Base-by-base conservation (phyloP, 2,329 filamentous ascomycete species). In the Xylariomycetidae sp. region DNA sequence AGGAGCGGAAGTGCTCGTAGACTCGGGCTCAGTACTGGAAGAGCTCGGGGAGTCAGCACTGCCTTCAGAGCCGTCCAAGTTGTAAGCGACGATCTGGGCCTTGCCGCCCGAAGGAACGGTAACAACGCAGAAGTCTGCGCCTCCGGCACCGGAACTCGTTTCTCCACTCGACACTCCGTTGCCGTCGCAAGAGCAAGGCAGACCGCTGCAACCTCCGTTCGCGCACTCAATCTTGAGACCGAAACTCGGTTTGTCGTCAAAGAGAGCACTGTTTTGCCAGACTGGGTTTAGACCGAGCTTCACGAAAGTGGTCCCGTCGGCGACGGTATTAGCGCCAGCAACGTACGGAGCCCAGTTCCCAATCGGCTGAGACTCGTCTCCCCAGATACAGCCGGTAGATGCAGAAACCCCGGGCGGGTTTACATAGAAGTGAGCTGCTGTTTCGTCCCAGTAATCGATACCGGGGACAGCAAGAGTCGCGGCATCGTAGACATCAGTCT, bases 341-440 rank as follows among this genome's bases (percentile, higher is more conserved):
- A 88, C 83, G 51, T 79, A 90, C 2, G 82, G 78, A 31, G 74
- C 68, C 85, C 85, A 89, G 64, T 89, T 89, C 31, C 84, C 85
- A 46, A 77, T 59, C 1, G 81, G 69, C 42, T 78, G 67, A 25
- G 64, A 63, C 7, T 66, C 66, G 27, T 72, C 72, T 37, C 85
- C 82, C 85, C 85, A 89, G 36, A 81, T 59, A 56, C 85, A 90
- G 31, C 74, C 83, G 31, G 77, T 70, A 5, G 65, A 63, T 5
- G 70, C 63, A 18, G 54, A 49, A 28, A 76, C 66, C 40, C 85
- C 84, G 20, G 84, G 85, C 19, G 80, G 72, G 61, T 89, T 89
- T 63, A 89, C 75, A 52, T 89, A 89, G 60, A 74, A 88, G 57
- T 90, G 85, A 38, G 85, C 81, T 38, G 83, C 74, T 10, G 84